Conservation (phyloP, 2,329 filamentous ascomycete genomes). For the Phyllosticta capitalensis region DNA sequence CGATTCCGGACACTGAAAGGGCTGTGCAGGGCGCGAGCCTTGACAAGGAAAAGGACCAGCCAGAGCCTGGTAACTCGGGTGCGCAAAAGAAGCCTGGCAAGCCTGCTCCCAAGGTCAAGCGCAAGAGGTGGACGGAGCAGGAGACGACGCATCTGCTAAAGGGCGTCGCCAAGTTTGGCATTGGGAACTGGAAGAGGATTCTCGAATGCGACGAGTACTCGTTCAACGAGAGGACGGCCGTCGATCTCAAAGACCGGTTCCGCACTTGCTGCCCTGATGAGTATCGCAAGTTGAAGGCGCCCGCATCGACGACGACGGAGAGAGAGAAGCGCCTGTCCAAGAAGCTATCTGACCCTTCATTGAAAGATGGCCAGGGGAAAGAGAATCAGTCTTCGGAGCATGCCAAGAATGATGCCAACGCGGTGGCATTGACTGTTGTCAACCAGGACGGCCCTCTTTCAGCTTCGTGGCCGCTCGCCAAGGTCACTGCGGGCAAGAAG, state of each 20-base stretch:
- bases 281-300: slow-evolving; percentile 24
- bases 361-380: neutral
- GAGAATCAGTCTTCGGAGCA: neutral
- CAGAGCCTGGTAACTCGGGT: neutral
- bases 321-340: neutral
- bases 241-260: slow-evolving; percentile 55
- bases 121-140: slow-evolving; percentile 53
- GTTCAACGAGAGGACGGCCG: slow-evolving; percentile 50
- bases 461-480: neutral
- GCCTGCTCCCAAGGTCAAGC: neutral
- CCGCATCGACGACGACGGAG: neutral
- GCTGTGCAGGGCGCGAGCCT: neutral
- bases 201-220: slow-evolving; percentile 45
- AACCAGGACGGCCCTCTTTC: neutral
- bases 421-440: neutral
- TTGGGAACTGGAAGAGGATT: slow-evolving; percentile 57
- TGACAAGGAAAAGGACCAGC: neutral
- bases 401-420: neutral
- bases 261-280: slow-evolving; percentile 45
- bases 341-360: neutral
- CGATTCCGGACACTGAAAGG: neutral
- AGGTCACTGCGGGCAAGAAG: slow-evolving; percentile 1
- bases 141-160: slow-evolving; percentile 50
- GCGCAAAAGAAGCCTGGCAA: neutral
- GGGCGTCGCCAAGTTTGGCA: slow-evolving; percentile 51